Conservation (phyloP, 2,329 filamentous ascomycete species). For the Diaporthe citriasiana region DNA sequence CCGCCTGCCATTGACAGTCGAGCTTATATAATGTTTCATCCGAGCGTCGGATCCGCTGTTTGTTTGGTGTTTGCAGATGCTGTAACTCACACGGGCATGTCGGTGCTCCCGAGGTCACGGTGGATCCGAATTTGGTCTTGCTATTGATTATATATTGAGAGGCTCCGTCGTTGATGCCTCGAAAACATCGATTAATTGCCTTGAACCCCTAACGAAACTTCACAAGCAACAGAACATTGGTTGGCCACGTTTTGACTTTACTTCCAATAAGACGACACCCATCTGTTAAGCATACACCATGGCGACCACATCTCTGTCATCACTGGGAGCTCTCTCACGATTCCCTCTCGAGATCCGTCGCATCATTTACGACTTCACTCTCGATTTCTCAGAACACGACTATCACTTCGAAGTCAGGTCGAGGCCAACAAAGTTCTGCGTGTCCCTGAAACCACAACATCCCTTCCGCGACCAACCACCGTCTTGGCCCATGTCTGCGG, state of each 20-base stretch:
- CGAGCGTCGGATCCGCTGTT: conserved; percentile 13
- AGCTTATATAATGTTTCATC: conserved; percentile 8
- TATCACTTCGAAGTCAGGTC: conserved; percentile 14
- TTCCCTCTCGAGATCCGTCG: conserved; percentile 14
- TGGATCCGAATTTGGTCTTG: neutral
- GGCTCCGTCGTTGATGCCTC: neutral
- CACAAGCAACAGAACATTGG: neutral
- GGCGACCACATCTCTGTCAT: neutral
- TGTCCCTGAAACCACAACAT: neutral
- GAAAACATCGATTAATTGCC: neutral
- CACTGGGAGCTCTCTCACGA: neutral
- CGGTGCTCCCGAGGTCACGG: conserved; percentile 2
- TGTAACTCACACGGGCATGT: neutral
- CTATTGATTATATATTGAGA: neutral
- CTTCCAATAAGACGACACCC: neutral
- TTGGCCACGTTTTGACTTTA: neutral
- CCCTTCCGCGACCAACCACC: neutral
- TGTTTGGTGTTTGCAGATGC: conserved; percentile 1
- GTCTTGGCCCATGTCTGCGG: conserved; percentile 7
- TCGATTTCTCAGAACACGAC: conserved; percentile 3
- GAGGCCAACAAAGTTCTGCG: conserved; percentile 12
- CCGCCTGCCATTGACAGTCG: neutral
- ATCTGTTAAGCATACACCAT: neutral
- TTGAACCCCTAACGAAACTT: neutral
- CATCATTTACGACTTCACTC: conserved; percentile 11